These are phyloP conservation scores for Populus tomentosa DNA, from an alignment of 441 rosid species.

Conservation along the genomic window DNA sequence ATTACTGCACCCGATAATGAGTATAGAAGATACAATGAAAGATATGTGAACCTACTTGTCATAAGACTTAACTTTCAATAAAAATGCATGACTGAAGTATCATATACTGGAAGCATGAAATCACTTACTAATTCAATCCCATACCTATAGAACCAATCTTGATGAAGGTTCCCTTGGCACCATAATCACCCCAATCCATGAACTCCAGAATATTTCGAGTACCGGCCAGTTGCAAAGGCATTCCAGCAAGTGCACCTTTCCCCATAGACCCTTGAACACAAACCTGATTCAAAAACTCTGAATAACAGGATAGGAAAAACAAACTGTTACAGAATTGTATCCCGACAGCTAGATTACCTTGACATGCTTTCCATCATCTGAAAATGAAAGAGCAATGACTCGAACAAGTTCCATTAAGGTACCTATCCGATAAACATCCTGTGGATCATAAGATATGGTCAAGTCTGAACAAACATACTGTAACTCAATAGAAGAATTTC, in stretches of 20 bases:
- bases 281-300: constrained; percentile 45
- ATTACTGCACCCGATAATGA: background rate
- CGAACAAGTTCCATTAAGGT: constrained; percentile 93
- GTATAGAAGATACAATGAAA: background rate
- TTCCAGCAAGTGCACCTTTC: constrained; percentile 92
- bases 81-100: background rate
- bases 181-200: constrained; percentile 96
- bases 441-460: constrained; percentile 33
- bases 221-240: constrained; percentile 96
- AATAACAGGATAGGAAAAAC: constrained; percentile 3
- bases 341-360: constrained; percentile 45
- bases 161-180: constrained; percentile 75
- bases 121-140: background rate
- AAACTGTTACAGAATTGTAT: background rate
- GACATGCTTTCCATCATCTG: constrained; percentile 92
- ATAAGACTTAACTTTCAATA: background rate
- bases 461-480: constrained; percentile 7
- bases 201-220: constrained; percentile 81
- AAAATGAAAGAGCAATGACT: constrained; percentile 77
- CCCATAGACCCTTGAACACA: constrained; percentile 99
- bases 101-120: background rate
- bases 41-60: background rate
- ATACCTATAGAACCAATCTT: constrained; percentile 87
- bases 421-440: constrained; percentile 98
- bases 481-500: constrained; percentile 7